Evolutionary conservation across 1,139 yeast species (phyloP).

Genomic region (Candida smagusa): DNA sequence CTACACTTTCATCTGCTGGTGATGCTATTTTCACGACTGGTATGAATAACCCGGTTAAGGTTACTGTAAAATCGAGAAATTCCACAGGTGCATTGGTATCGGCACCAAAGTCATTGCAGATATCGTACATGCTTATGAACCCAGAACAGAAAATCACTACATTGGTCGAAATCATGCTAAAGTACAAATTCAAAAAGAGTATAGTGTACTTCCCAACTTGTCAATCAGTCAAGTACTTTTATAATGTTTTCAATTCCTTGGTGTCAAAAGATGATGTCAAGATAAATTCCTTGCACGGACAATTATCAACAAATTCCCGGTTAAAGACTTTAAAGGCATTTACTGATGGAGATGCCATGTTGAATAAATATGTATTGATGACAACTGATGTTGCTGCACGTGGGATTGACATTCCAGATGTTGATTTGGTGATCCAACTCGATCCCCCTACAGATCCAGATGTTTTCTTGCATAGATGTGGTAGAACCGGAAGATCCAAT

Average conservation of each 20-base stretch:
- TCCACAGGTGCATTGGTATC: conserved; percentile 25
- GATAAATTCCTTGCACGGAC: conserved; percentile 80
- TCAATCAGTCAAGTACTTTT: conserved; percentile 72
- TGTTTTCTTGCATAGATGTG: conserved; percentile 88
- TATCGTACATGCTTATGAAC: conserved; percentile 58
- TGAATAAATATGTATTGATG: conserved; percentile 58
- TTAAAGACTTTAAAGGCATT: conserved; percentile 66
- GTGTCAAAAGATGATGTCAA: conserved; percentile 29
- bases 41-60: conserved; percentile 83
- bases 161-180: conserved; percentile 51
- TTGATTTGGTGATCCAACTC: conserved; percentile 79
- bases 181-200: conserved; percentile 63
- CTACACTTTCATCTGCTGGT: conserved; percentile 83
- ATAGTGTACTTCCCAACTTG: conserved; percentile 94
- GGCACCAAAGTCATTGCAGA: conserved; percentile 62
- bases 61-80: conserved; percentile 60
- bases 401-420: conserved; percentile 91
- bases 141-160: conserved; percentile 61
- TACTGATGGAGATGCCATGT: conserved; percentile 39
- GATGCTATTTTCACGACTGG: conserved; percentile 70
- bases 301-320: conserved; percentile 70
- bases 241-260: conserved; percentile 46
- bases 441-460: conserved; percentile 95
- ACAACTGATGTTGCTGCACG: conserved; percentile 91
- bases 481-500: conserved; percentile 95